These are phyloP conservation scores for Cyphellophora europaea DNA, from an alignment of 2,329 filamentous ascomycete species.

Conservation along the genomic window DNA sequence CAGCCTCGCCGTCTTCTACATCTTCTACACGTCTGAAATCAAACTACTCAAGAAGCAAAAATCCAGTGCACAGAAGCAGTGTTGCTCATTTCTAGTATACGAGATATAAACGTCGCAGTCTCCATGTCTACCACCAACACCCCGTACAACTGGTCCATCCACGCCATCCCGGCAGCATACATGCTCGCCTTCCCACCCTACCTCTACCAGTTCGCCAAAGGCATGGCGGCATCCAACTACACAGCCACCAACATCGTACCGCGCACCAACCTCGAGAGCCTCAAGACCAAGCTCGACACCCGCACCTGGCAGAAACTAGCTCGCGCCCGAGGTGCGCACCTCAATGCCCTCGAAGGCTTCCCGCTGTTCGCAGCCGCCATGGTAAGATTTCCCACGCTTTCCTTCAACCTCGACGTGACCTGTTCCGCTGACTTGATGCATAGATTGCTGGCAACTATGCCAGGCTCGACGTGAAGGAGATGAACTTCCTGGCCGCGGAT, in stretches of 20 bases:
- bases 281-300: conserved; percentile 21
- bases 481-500: conserved; percentile 24
- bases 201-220: conserved; percentile 22
- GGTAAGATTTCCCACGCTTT: no score
- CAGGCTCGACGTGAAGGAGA: conserved; percentile 21
- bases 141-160: conserved; percentile 16
- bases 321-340: conserved; percentile 23
- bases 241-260: conserved; percentile 24
- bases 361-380: conserved; percentile 27
- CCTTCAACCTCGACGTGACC: no score
- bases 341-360: conserved; percentile 26
- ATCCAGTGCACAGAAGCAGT: no score
- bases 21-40: no score
- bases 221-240: conserved; percentile 23
- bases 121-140: background rate
- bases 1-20: no score
- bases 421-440: no score
- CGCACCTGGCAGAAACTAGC: conserved; percentile 18
- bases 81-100: no score
- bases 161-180: conserved; percentile 24
- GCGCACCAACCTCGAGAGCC: conserved; percentile 22
- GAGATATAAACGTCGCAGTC: no score
- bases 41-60: no score
- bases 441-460: conserved; percentile 25
- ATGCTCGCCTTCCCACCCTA: conserved; percentile 23